Conservation (phyloP, 2,329 filamentous ascomycete species). For the Sarocladium strictum region DNA sequence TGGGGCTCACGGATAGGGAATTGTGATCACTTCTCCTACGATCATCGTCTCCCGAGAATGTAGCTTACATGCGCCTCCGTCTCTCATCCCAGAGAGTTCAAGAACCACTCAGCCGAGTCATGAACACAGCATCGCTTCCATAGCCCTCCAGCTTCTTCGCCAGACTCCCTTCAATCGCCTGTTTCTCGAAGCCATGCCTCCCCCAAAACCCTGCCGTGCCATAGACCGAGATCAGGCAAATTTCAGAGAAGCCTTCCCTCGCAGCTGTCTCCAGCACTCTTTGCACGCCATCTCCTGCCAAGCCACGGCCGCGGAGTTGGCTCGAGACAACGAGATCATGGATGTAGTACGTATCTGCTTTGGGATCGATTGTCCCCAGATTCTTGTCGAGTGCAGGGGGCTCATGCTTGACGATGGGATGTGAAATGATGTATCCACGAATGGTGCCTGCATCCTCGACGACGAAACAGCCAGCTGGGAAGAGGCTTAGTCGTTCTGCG, state of each 20-base stretch:
- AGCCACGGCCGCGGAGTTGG: conserved; percentile 19
- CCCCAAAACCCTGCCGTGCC: conserved; percentile 26
- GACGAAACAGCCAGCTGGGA: conserved; percentile 27
- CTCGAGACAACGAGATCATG: conserved; percentile 29
- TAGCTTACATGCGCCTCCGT: too few relatives aligned
- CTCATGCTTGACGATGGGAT: conserved; percentile 24
- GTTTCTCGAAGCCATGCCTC: conserved; percentile 24
- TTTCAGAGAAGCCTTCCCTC: conserved; percentile 17
- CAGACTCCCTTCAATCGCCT: conserved; percentile 16
- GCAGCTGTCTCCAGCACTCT: conserved; percentile 19
- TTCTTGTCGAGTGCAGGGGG: conserved; percentile 26
- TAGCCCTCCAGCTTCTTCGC: conserved; percentile 24
- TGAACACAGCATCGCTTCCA: conserved; percentile 25
- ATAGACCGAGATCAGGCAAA: conserved; percentile 29
- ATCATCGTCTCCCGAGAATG: too few relatives aligned
- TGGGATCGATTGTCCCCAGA: conserved; percentile 20
- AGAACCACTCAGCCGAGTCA: conserved; percentile 10
- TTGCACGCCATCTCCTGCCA: conserved; percentile 18
- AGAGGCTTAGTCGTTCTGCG: conserved; percentile 26
- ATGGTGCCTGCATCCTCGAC: conserved; percentile 17
- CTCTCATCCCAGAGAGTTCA: not conserved
- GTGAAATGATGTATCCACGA: conserved; percentile 29
- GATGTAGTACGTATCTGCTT: conserved; percentile 30
- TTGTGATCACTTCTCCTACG: not conserved
- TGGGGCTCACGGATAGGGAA: too few relatives aligned